Base-by-base conservation (phyloP, 305 asterid species). In the Plantago coronopus region DNA sequence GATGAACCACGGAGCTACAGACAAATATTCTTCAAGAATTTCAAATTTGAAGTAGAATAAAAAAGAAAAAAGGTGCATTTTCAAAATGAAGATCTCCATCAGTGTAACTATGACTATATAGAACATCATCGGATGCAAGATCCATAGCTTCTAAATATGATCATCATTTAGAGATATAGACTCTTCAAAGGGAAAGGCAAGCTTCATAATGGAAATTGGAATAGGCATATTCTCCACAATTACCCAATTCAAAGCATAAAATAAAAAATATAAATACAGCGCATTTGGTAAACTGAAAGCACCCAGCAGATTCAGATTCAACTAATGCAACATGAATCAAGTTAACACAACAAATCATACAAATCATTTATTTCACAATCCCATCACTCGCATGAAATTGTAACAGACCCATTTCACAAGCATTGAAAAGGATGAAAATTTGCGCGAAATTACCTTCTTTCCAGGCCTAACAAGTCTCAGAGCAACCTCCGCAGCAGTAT, bases 401-500 rank as follows among this genome's bases (percentile, higher is more conserved):
- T 29, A 49, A 6, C 38, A 3, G n/a, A 23, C 22, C 3, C 4
- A 22, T 31, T 16, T 51, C 13, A 19, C n/a, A n/a, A 10, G 2
- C 37, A 8, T 8, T 10, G 8, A n/a, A 23, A 19, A 12, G 10
- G 15, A 27, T 23, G 2, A 25, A 9, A 11, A 38, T 10, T 10
- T 1, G 23, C 10, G 8, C 37, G 40, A 29, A 65, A n/a, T 1
- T 75, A 82, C 95, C 81, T 77, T 84, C 73, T 74, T 82, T 43
- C 94, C 88, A 0, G 91, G 94, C 74, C 87, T 79, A 45, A 84
- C 82, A 9, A 87, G 91, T 74, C 95, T 80, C 66, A 82, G 51
- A 13, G 94, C 94, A 62, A 87, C 95, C 75, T 84, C 94, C 0
- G 94, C 94, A 11, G 95, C 94, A 3, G 90, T 82, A 78, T 79